phyloP scores from a whole-genome alignment of 768 basidiomycete genomes.

The Tricholoma saponaceum region DNA sequence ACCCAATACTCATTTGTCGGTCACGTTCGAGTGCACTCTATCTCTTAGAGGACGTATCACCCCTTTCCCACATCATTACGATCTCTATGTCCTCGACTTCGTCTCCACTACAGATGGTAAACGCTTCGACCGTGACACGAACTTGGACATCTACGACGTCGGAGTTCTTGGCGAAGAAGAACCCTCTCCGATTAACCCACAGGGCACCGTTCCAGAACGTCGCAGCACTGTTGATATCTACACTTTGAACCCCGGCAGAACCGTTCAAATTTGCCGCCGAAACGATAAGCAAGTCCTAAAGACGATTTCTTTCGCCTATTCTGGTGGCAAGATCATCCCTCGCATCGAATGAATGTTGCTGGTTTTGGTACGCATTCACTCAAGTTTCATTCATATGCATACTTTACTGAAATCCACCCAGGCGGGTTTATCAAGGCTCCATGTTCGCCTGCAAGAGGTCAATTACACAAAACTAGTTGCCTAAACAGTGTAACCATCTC shows the following conservation, averaged over 20 bases:
- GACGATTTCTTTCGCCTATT: slow-evolving; percentile 11
- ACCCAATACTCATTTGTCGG: slow-evolving; percentile 11
- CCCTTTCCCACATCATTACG: slow-evolving; percentile 8
- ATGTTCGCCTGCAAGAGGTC: neutral
- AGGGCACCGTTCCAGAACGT: slow-evolving; percentile 9
- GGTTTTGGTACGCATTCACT: neutral
- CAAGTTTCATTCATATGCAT: slow-evolving; percentile 1
- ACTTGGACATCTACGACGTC: slow-evolving; percentile 8
- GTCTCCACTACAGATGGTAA: slow-evolving; percentile 5
- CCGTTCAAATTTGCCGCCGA: slow-evolving; percentile 4
- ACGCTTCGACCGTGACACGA: slow-evolving; percentile 6
- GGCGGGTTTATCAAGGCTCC: neutral
- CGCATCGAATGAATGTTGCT: slow-evolving; percentile 5
- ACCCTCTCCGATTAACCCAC: slow-evolving; percentile 5
- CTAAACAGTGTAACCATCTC: neutral
- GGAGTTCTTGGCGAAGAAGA: slow-evolving; percentile 6
- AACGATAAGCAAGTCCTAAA: slow-evolving; percentile 8
- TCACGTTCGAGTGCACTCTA: slow-evolving; percentile 10
- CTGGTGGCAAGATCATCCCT: slow-evolving; percentile 6
- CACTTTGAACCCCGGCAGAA: slow-evolving; percentile 11
- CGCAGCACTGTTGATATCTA: slow-evolving; percentile 11
- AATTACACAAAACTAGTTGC: neutral
- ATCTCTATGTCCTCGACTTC: slow-evolving; percentile 10
- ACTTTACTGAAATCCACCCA: slow-evolving; percentile 1
- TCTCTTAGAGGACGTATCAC: slow-evolving; percentile 12